Evolutionary conservation across 257 asterid genomes (phyloP), one percentile per base, ranked within the genome.

Genomic region (Lantana camara): DNA sequence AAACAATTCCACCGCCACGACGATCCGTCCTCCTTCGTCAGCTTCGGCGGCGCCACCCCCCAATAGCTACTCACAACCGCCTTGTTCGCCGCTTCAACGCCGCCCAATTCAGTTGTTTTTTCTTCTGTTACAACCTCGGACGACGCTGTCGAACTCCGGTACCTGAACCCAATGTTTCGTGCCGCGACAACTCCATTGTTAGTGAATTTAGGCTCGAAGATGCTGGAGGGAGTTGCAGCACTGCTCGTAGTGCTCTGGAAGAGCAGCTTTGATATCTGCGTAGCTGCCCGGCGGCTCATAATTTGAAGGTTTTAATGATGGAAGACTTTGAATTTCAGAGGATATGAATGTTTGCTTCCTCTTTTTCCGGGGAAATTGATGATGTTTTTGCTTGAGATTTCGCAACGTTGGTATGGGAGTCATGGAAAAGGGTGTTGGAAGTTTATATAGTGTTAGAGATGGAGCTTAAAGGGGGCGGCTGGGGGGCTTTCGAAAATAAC

Each of bases 1-100:
- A 88, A 88, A 56, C 66, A 65, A 29, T 83, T 88, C 95, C 96
- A 88, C 34, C 75, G 72, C 96, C 95, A 88, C 0, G 88, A 83
- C 3, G 95, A 69, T 11, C 96, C 96, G 14, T 88, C 96, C 1
- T 76, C 72, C 35, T 51, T 80, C 9, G 75, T 71, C 30, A 81
- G 5, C 75, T 66, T 64, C 10, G 85, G 66, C 15, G 86, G 91
- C 41, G 64, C 67, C 60, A 83, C 82, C 16, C 95, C 96, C 96
- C 96, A 88, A 4, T 88, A 88, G 69, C 95, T 80, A 38, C 78
- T 87, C 15, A 79, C 79, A 0, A 67, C 24, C 0, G 62, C 68
- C 74, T 61, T 76, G 0, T 27, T 27, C 32, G 34, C 68, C 5
- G 57, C 70, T 4, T 60, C 63, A 27, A 14, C 66, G 8, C 29